phyloP scores from a whole-genome alignment of 148 eudicot genomes.

The Camellia japonica region DNA sequence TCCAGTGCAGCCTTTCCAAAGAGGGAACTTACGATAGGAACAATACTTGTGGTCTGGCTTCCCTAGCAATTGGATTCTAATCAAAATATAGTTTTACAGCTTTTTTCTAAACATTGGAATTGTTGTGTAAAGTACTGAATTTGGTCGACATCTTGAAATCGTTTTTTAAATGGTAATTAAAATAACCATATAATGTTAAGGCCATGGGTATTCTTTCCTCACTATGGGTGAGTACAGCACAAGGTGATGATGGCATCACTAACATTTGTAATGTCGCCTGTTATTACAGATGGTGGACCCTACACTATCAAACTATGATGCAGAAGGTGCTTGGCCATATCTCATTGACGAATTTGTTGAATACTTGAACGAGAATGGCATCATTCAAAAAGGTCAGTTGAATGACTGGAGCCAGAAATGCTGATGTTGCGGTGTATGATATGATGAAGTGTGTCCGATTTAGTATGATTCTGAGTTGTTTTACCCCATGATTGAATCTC shows the following conservation, averaged over 20 bases:
- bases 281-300: slow-evolving; percentile 74
- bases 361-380: slow-evolving; percentile 71
- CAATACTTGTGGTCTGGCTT: background rate
- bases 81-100: background rate
- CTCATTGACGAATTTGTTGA: slow-evolving; percentile 96
- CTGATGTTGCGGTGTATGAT: slow-evolving; percentile 14
- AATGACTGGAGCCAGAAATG: slow-evolving; percentile 34
- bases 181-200: background rate
- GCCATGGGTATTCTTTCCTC: background rate
- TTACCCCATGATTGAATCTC: background rate
- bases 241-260: background rate
- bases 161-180: background rate
- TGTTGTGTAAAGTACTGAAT: background rate
- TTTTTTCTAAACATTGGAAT: background rate
- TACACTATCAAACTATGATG: slow-evolving; percentile 73
- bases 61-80: background rate
- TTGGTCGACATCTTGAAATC: background rate
- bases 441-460: background rate
- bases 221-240: background rate
- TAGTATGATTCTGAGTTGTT: background rate
- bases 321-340: slow-evolving; percentile 99
- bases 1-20: background rate
- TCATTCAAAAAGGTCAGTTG: slow-evolving; percentile 49
- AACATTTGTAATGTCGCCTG: slow-evolving; percentile 24
- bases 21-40: background rate